These are phyloP conservation scores for Ramalina peruviana DNA, from an alignment of 495 filamentous ascomycete genomes.

Conservation along the genomic window DNA sequence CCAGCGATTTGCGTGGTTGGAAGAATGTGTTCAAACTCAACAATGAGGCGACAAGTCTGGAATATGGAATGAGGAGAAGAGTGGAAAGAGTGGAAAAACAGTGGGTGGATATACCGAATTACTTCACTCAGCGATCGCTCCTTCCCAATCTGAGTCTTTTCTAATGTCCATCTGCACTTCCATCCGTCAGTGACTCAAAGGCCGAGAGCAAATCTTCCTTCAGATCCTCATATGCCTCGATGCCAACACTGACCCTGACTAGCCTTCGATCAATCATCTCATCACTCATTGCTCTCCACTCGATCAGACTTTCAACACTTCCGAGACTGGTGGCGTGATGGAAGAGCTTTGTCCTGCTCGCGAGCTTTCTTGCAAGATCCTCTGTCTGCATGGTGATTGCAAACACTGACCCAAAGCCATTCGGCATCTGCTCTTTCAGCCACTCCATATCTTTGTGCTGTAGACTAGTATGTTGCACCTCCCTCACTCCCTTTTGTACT, in stretches of 20 bases:
- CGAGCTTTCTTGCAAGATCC: slow-evolving; percentile 49
- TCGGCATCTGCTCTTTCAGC: slow-evolving; percentile 82
- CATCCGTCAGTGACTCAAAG: slow-evolving; percentile 32
- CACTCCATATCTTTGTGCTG: slow-evolving; percentile 55
- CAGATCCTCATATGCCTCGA: slow-evolving; percentile 82
- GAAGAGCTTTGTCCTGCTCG: slow-evolving; percentile 67
- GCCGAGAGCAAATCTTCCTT: slow-evolving; percentile 57
- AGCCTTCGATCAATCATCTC: slow-evolving; percentile 52
- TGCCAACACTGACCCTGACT: slow-evolving; percentile 69
- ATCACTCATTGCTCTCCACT: slow-evolving; percentile 78
- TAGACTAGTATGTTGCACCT: slow-evolving; percentile 62
- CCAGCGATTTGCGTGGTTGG: not conserved
- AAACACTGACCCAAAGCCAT: slow-evolving; percentile 83
- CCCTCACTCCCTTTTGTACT: slow-evolving; percentile 38
- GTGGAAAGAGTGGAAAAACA: not conserved
- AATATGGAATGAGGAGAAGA: not conserved
- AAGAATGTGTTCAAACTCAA: not conserved
- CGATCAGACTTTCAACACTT: slow-evolving; percentile 86
- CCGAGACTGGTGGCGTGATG: slow-evolving; percentile 91
- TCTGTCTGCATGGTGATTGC: slow-evolving; percentile 48
- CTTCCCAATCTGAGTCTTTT: not conserved
- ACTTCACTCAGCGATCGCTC: not conserved
- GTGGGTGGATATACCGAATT: not conserved
- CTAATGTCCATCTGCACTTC: not conserved
- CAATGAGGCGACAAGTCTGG: too few species aligned